Evolutionary conservation across 2,329 filamentous ascomycete genomes (phyloP).

Genomic region (Lasiodiplodia theobromae): DNA sequence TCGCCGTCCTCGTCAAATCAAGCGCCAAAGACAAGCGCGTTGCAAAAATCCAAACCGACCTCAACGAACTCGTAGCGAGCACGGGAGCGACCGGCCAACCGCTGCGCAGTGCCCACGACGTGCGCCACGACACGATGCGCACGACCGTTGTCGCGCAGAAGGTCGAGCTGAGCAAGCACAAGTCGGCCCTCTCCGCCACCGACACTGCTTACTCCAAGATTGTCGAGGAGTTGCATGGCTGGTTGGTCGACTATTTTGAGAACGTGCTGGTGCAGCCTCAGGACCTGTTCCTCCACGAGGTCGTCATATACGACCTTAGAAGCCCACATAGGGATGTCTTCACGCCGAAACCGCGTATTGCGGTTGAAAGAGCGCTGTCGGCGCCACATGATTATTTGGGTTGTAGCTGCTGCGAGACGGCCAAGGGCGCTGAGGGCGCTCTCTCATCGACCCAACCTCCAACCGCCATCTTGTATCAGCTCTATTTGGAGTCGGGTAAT

Average conservation of each 20-base stretch:
- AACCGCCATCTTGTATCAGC: conserved; percentile 76
- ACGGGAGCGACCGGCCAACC: conserved; percentile 33
- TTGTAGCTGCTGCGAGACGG: conserved; percentile 69
- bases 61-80: conserved; percentile 24
- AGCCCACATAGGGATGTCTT: conserved; percentile 77
- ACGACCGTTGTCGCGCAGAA: conserved; percentile 83
- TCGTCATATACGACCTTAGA: conserved; percentile 77
- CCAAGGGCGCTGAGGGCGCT: conserved; percentile 41
- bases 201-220: conserved; percentile 74
- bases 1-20: conserved; percentile 43
- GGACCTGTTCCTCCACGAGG: conserved; percentile 69
- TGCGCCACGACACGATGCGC: conserved; percentile 72
- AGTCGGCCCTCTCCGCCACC: conserved; percentile 71
- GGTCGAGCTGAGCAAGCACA: conserved; percentile 79
- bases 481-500: conserved; percentile 78
- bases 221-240: conserved; percentile 63
- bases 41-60: not conserved
- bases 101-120: conserved; percentile 78
- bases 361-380: conserved; percentile 74
- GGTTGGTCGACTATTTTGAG: conserved; percentile 58
- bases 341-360: conserved; percentile 72
- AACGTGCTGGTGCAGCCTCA: conserved; percentile 57
- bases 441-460: conserved; percentile 70
- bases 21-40: not conserved
- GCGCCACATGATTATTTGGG: conserved; percentile 79